Conservation (phyloP, 768 basidiomycete genomes). For the Russula ochroleuca region DNA sequence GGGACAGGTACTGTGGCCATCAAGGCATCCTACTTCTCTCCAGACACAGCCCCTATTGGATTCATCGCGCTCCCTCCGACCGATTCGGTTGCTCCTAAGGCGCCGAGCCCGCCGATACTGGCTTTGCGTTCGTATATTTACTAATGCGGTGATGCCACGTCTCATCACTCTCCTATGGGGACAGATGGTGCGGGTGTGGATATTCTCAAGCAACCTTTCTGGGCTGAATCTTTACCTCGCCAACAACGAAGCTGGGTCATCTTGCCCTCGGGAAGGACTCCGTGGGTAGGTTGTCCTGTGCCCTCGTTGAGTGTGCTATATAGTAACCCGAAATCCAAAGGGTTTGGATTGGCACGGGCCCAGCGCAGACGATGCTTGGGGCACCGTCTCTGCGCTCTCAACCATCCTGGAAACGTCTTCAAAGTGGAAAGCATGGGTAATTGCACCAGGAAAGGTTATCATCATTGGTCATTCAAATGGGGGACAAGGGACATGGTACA, state of each 20-base stretch:
- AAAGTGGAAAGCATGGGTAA: conserved; percentile 42
- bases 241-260: conserved; percentile 68
- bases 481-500: conserved; percentile 84
- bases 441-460: conserved; percentile 43
- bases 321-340: conserved; percentile 35
- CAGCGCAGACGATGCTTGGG: conserved; percentile 68
- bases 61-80: conserved; percentile 59
- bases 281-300: conserved; percentile 57
- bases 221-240: conserved; percentile 57
- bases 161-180: conserved; percentile 14
- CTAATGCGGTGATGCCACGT: not conserved
- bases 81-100: conserved; percentile 31
- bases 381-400: conserved; percentile 52
- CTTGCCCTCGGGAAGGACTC: conserved; percentile 75
- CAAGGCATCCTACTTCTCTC: conserved; percentile 56
- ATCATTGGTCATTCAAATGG: conserved; percentile 92
- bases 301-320: not conserved
- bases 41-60: conserved; percentile 48
- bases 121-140: conserved; percentile 49
- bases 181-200: conserved; percentile 88
- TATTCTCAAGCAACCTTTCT: conserved; percentile 50
- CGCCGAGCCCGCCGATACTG: conserved; percentile 48
- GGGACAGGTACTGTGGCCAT: conserved; percentile 33
- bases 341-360: conserved; percentile 93
- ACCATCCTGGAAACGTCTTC: conserved; percentile 39